These are phyloP conservation scores for Saccharomycopsis oosterbeekiorum DNA, from an alignment of 805 yeast species.

Conservation along the genomic window DNA sequence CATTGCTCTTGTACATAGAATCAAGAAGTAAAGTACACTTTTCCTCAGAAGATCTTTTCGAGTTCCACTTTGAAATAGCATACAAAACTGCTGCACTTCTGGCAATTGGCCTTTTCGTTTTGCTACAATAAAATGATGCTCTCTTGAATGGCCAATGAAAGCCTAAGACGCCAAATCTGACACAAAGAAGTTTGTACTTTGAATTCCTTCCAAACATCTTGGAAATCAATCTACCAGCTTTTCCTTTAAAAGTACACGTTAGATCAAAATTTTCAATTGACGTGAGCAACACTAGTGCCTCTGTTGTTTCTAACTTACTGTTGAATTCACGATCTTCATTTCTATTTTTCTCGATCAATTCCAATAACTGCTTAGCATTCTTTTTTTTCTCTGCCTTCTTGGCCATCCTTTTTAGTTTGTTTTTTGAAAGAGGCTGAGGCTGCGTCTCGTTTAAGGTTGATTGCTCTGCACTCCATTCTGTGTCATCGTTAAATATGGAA, in stretches of 20 bases:
- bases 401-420: neutral
- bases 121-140: neutral
- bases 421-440: neutral
- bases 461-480: neutral
- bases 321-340: neutral
- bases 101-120: neutral
- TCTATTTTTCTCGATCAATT: neutral
- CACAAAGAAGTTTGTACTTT: neutral
- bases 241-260: neutral
- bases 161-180: neutral
- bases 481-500: neutral
- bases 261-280: neutral
- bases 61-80: neutral
- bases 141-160: conserved; percentile 1
- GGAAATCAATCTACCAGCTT: neutral
- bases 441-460: neutral
- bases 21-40: neutral
- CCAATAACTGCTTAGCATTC: neutral
- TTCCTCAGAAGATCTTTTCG: neutral
- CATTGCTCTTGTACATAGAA: neutral
- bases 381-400: neutral
- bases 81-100: neutral
- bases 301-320: neutral
- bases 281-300: neutral
- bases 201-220: neutral